Evolutionary conservation across 2,329 filamentous ascomycete species (phyloP).

Genomic region (Rachicladosporium sp.): DNA sequence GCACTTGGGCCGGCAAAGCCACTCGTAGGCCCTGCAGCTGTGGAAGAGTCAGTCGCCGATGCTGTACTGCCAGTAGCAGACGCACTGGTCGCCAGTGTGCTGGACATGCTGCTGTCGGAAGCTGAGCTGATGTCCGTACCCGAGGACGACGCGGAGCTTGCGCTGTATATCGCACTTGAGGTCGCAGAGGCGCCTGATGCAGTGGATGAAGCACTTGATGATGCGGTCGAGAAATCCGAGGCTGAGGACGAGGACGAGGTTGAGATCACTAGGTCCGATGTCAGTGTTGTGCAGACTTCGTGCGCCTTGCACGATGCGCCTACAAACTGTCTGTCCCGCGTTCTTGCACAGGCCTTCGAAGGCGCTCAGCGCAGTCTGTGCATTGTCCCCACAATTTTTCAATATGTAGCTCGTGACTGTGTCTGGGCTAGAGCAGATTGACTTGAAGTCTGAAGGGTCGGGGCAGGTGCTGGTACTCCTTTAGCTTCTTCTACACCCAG

Average conservation of each 20-base stretch:
- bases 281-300: conserved; percentile 1
- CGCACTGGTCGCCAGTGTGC: background rate
- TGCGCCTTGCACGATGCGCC: conserved; percentile 1
- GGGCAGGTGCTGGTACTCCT: conserved; percentile 17
- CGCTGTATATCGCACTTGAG: conserved; percentile 4
- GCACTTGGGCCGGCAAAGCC: too few species aligned
- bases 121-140: too few species aligned
- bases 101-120: background rate
- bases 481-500: conserved; percentile 4
- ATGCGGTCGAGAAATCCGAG: conserved; percentile 7
- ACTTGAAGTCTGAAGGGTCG: conserved; percentile 21
- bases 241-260: conserved; percentile 8
- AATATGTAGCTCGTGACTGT: conserved; percentile 12
- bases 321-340: conserved; percentile 21
- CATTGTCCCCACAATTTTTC: conserved; percentile 19
- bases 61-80: background rate
- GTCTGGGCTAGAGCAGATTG: conserved; percentile 18
- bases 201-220: conserved; percentile 5
- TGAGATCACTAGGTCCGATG: conserved; percentile 3
- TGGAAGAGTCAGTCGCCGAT: background rate
- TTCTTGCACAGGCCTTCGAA: conserved; percentile 21
- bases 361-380: conserved; percentile 17
- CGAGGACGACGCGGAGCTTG: too few species aligned
- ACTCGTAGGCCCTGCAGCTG: background rate
- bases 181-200: conserved; percentile 4